Evolutionary conservation across 495 filamentous ascomycete genomes (phyloP).

Genomic region (Mytilinidion resinicola): DNA sequence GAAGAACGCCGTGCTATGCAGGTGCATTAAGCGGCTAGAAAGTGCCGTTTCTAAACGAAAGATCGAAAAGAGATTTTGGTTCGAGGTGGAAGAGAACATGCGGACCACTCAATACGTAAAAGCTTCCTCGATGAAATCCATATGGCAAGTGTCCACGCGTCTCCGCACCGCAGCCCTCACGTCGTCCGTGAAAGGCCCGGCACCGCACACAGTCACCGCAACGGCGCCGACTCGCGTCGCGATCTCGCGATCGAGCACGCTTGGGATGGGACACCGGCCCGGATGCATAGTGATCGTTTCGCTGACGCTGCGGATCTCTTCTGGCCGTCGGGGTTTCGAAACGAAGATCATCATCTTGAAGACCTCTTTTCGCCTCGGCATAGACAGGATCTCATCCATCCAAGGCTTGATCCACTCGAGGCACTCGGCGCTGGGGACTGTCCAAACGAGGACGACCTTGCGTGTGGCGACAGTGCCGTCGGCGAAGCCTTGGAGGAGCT

Average conservation of each 20-base stretch:
- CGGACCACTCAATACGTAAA: slow-evolving; percentile 54
- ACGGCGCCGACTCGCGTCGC: slow-evolving; percentile 71
- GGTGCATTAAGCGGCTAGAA: no score
- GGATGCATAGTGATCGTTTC: slow-evolving; percentile 87
- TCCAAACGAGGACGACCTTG: slow-evolving; percentile 79
- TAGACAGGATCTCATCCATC: slow-evolving; percentile 90
- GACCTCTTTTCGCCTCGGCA: slow-evolving; percentile 74
- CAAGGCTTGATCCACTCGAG: slow-evolving; percentile 88
- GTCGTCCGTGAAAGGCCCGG: slow-evolving; percentile 82
- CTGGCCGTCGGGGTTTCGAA: slow-evolving; percentile 68
- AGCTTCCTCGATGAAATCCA: slow-evolving; percentile 93
- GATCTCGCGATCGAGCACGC: slow-evolving; percentile 72
- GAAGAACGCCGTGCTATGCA: no score
- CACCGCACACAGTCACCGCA: slow-evolving; percentile 82
- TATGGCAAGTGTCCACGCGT: slow-evolving; percentile 55
- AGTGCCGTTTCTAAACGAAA: no score
- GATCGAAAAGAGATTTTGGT: no score
- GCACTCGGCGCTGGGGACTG: slow-evolving; percentile 73
- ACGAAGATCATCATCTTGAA: slow-evolving; percentile 85
- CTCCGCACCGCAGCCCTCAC: slow-evolving; percentile 67
- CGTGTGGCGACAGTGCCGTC: slow-evolving; percentile 41
- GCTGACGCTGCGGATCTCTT: slow-evolving; percentile 76
- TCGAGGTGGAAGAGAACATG: not conserved
- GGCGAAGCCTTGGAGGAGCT: slow-evolving; percentile 42
- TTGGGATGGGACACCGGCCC: slow-evolving; percentile 52